phyloP scores from a whole-genome alignment of 805 yeast species.

The Clavispora phyllophila region DNA sequence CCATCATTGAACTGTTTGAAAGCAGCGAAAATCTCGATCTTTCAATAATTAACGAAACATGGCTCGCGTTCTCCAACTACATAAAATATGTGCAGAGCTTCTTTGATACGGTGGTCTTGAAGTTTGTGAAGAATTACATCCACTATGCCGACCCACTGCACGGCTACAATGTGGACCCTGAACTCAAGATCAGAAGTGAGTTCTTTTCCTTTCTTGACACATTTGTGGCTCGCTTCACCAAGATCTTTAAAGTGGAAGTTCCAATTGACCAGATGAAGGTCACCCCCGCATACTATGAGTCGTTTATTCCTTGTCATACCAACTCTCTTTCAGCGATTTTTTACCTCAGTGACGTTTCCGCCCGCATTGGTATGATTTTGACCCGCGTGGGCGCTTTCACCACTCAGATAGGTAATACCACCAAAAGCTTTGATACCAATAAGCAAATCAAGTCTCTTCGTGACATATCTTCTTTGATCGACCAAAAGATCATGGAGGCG shows the following conservation, averaged over 20 bases:
- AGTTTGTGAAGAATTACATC: slow-evolving; percentile 33
- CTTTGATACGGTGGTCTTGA: slow-evolving; percentile 24
- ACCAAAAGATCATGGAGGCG: slow-evolving; percentile 38
- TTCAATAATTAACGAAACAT: slow-evolving; percentile 38
- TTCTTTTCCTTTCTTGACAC: slow-evolving; percentile 24
- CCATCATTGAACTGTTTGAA: slow-evolving; percentile 29
- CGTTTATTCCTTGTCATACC: slow-evolving; percentile 35
- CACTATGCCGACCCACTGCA: slow-evolving; percentile 24
- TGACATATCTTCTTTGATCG: slow-evolving; percentile 25
- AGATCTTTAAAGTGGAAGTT: slow-evolving; percentile 24
- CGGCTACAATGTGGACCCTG: slow-evolving; percentile 24
- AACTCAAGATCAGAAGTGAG: slow-evolving; percentile 22
- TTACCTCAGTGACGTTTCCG: slow-evolving; percentile 27
- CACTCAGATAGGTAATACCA: slow-evolving; percentile 29
- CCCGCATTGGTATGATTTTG: slow-evolving; percentile 23
- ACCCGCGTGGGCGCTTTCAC: slow-evolving; percentile 28
- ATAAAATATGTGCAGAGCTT: slow-evolving; percentile 28
- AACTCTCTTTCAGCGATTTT: slow-evolving; percentile 38
- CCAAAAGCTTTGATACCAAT: slow-evolving; percentile 32
- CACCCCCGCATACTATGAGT: slow-evolving; percentile 29
- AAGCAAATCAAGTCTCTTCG: slow-evolving; percentile 31
- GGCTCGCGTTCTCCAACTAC: slow-evolving; percentile 37
- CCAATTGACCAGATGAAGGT: slow-evolving; percentile 32
- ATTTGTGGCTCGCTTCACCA: slow-evolving; percentile 21
- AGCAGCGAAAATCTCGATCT: slow-evolving; percentile 37